Evolutionary conservation across 495 filamentous ascomycete genomes (phyloP), one percentile per base, ranked within the genome.

Genomic region (Lichina pygmaea): DNA sequence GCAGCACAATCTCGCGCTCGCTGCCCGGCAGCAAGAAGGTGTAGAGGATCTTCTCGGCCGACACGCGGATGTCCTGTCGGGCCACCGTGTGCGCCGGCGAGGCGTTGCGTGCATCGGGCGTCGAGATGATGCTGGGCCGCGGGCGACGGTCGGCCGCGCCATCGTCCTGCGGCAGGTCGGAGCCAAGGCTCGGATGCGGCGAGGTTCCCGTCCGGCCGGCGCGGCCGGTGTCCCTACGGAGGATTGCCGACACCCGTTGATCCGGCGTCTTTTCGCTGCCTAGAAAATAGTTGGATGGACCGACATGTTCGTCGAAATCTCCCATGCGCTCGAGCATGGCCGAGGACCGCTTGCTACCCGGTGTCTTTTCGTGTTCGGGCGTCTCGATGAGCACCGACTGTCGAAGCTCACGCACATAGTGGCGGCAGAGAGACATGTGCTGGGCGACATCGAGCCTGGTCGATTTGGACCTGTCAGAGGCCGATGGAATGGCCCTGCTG

Each of bases 381-480:
- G 89, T 99, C 17, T 82, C 79, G 31, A 95, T 72, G 31, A 99
- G 71, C 38, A 95, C 84, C 2, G 86, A 94, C 44, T 89, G 70
- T 46, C 89, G 82, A 44, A 99, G 67, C 56, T 94, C 86, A 51
- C 89, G 78, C 15, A 99, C 91, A 62, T 93, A 99, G 61, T 95
- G 85, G 40, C 89, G 82, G 57, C 89, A 99, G 31, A 99, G 71
- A 12, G 84, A 89, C 77, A 94, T 93, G 59, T 99, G 89, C 56
- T 99, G 89, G 8, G 89, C 83, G 39, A 99, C 86, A 74, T 99
- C 89, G 53, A 99, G 85, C 89, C 86, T 97, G 51, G 16, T 48
- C n/a, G 12, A 38, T 47, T 43, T 33, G 11, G 15, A 6, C 15
- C 10, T 24, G 30, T 39, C 10, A 39, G 36, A 1, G 2, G 10